phyloP scores from a whole-genome alignment of 371 early-diverging fungal species.

The Choanephora cucurbitarum region DNA sequence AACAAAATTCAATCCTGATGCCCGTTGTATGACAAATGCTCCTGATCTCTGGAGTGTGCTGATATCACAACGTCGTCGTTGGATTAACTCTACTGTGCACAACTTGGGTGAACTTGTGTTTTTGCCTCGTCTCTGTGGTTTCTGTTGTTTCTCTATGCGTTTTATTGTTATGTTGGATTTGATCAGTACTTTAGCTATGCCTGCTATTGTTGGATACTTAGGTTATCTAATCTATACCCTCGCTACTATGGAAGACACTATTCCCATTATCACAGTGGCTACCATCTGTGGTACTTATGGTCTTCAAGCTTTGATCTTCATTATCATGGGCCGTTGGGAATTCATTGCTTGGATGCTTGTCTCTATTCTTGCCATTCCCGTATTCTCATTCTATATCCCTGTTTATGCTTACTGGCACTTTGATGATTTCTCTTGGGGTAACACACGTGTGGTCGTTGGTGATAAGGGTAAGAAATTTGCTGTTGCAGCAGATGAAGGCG shows the following conservation, averaged over 20 bases:
- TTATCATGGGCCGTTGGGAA: conserved; percentile 84
- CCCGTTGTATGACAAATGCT: conserved; percentile 89
- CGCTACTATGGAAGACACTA: conserved; percentile 30
- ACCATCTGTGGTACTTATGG: conserved; percentile 82
- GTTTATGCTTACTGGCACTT: conserved; percentile 95
- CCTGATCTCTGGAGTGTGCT: conserved; percentile 91
- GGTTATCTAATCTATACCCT: conserved; percentile 71
- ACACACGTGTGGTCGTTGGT: conserved; percentile 87
- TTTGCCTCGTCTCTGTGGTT: conserved; percentile 88
- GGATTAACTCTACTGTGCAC: conserved; percentile 97
- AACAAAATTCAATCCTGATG: conserved; percentile 93
- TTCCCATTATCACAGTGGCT: conserved; percentile 59
- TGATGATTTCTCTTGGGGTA: conserved; percentile 98
- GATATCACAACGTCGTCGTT: conserved; percentile 77
- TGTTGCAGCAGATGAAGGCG: conserved; percentile 48
- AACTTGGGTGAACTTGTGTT: conserved; percentile 90
- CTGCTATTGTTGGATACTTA: conserved; percentile 86
- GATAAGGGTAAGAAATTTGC: conserved; percentile 71
- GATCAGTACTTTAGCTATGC: conserved; percentile 89
- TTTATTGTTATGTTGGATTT: conserved; percentile 93
- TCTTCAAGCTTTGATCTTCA: conserved; percentile 83
- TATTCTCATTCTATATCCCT: conserved; percentile 81
- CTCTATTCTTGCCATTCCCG: conserved; percentile 81
- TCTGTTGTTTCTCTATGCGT: conserved; percentile 94
- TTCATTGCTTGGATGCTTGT: conserved; percentile 97